A percentile compares a stretch with the other conserved stretches of the same genome.
phyloP scores from a whole-genome alignment of 176 grass and related monocot species.

The Chloris gayana region DNA sequence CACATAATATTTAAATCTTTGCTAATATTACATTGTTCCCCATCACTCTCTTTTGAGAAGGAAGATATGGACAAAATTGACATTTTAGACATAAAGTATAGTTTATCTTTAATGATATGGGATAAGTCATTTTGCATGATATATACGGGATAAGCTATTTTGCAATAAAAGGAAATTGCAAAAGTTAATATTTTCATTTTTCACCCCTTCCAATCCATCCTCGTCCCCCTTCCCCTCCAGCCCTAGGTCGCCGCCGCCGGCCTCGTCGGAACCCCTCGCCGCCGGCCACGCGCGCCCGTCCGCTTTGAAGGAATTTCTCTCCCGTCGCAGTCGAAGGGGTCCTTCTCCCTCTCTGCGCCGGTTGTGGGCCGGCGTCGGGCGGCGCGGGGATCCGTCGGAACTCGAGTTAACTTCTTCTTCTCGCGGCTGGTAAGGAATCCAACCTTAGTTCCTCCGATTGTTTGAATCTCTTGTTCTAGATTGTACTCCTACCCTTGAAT shows the following conservation, averaged over 20 bases:
- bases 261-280: background rate
- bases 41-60: no score
- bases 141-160: no score
- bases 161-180: no score
- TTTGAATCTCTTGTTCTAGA: background rate
- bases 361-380: background rate
- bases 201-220: background rate
- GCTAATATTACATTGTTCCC: no score
- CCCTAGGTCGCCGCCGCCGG: background rate
- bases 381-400: background rate
- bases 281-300: background rate
- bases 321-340: background rate
- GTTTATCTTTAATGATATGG: no score
- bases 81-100: no score
- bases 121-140: no score
- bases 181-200: background rate
- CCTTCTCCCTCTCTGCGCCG: background rate
- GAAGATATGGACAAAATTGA: no score
- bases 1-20: no score
- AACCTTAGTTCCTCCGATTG: background rate
- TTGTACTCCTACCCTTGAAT: background rate
- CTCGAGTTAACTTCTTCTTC: background rate
- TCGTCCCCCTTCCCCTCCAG: background rate
- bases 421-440: slow-evolving; percentile 6
- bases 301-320: background rate